phyloP scores from a whole-genome alignment of 352 stramenopile species.

The Blastocystis sp. region DNA sequence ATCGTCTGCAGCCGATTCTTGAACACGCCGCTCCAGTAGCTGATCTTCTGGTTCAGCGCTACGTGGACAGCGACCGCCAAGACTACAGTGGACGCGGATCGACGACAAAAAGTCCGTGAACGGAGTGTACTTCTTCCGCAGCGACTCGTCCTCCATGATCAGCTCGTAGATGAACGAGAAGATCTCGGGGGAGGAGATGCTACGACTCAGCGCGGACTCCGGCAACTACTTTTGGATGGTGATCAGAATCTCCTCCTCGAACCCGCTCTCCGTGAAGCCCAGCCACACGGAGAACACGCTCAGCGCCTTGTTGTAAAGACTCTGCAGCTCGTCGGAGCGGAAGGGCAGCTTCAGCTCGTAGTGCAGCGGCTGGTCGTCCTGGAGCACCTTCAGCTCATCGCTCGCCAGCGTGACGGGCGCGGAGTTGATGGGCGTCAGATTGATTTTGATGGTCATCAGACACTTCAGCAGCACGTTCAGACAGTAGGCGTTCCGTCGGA shows the following conservation, averaged over 20 bases:
- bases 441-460: constrained; percentile 50
- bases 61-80: background rate
- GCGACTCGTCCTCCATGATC: background rate
- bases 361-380: constrained; percentile 15
- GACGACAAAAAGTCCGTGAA: constrained; percentile 37
- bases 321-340: background rate
- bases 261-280: background rate
- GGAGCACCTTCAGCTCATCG: background rate
- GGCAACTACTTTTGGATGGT: constrained; percentile 11
- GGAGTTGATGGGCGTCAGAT: constrained; percentile 6
- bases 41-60: constrained; percentile 4
- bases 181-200: constrained; percentile 11
- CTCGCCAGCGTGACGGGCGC: constrained; percentile 5
- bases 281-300: constrained; percentile 31
- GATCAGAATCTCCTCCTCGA: constrained; percentile 42
- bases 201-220: background rate
- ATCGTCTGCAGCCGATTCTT: background rate
- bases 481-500: constrained; percentile 44
- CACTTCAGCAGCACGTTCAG: constrained; percentile 51
- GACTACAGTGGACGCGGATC: background rate
- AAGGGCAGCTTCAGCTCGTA: constrained; percentile 35
- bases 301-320: constrained; percentile 25
- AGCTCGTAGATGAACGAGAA: constrained; percentile 49
- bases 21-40: constrained; percentile 12
- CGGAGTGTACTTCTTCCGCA: background rate